phyloP scores from a whole-genome alignment of 768 basidiomycete genomes.

The Galerina sulciceps region DNA sequence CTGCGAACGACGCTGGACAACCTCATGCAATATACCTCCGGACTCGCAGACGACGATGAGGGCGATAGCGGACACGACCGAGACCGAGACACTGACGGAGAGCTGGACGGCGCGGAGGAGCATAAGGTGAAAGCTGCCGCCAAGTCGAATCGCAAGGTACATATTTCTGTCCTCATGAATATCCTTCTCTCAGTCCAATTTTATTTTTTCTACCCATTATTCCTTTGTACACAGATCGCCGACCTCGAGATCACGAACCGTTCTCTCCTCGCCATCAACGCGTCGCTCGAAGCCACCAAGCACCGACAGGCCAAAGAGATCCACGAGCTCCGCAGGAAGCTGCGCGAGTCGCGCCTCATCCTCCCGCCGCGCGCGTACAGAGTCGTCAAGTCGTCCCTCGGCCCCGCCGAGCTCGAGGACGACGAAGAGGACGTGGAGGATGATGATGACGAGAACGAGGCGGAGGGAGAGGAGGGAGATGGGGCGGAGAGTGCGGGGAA shows the following conservation, averaged over 20 bases:
- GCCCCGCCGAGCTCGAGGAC: constrained; percentile 43
- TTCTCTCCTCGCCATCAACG: constrained; percentile 85
- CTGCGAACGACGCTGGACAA: constrained; percentile 44
- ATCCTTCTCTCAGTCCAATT: no score
- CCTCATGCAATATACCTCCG: constrained; percentile 41
- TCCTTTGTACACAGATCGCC: constrained; percentile 63
- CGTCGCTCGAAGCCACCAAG: constrained; percentile 79
- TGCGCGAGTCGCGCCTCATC: constrained; percentile 81
- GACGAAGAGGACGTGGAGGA: constrained; percentile 56
- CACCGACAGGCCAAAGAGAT: constrained; percentile 85
- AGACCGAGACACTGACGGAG: constrained; percentile 35
- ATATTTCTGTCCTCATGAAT: no score
- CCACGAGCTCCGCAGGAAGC: constrained; percentile 77
- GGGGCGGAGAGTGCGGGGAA: constrained; percentile 47
- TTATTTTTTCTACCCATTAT: constrained; percentile 3
- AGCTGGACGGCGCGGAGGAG: constrained; percentile 37
- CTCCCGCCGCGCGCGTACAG: constrained; percentile 70
- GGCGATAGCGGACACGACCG: constrained; percentile 31
- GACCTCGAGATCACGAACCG: constrained; percentile 91
- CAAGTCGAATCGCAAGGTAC: constrained; percentile 87
- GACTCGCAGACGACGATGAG: constrained; percentile 26
- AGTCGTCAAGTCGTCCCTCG: constrained; percentile 56
- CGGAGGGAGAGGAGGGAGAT: constrained; percentile 21
- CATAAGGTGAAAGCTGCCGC: constrained; percentile 70
- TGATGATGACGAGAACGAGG: constrained; percentile 43